Evolutionary conservation across 228 moss, liverwort and hornwort species (phyloP).

Genomic region (Sphagnum magellanicum): DNA sequence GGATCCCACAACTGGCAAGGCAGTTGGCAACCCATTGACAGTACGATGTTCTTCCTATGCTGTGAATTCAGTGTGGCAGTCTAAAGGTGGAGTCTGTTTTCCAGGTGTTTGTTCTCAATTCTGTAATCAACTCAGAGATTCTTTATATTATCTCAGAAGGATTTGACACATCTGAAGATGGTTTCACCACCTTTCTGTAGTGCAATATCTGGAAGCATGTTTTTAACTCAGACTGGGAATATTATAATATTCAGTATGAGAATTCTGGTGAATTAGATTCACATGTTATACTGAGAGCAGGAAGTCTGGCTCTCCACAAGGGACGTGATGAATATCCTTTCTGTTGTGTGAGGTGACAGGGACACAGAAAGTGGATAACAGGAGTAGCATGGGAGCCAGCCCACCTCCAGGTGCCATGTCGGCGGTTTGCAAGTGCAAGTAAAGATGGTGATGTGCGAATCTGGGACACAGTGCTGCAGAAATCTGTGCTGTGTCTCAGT

Average conservation of each 20-base stretch:
- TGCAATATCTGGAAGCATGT: too few relatives aligned
- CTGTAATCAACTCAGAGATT: too few relatives aligned
- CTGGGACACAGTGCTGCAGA: constrained; percentile 76
- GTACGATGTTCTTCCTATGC: constrained; percentile 30
- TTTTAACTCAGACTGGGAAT: too few relatives aligned
- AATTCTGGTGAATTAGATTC: too few relatives aligned
- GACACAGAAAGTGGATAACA: constrained; percentile 96
- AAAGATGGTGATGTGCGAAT: constrained; percentile 92
- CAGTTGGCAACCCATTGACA: constrained; percentile 64
- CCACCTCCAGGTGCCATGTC: constrained; percentile 78
- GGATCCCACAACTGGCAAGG: constrained; percentile 87
- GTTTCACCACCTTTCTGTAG: too few relatives aligned
- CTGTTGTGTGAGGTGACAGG: constrained; percentile 18
- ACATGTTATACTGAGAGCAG: too few relatives aligned
- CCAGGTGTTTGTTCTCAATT: too few relatives aligned
- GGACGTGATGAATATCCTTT: too few relatives aligned
- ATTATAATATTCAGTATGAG: too few relatives aligned
- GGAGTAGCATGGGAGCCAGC: constrained; percentile 96
- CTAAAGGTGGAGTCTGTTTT: too few relatives aligned
- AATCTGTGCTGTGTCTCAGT: constrained; percentile 66
- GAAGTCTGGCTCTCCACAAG: too few relatives aligned
- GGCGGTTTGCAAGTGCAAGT: constrained; percentile 93
- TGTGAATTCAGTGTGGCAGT: too few relatives aligned
- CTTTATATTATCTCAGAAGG: not conserved
- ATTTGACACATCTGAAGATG: not conserved